These are phyloP conservation scores for Echium plantagineum DNA, from an alignment of 257 asterid genomes.

Conservation along the genomic window DNA sequence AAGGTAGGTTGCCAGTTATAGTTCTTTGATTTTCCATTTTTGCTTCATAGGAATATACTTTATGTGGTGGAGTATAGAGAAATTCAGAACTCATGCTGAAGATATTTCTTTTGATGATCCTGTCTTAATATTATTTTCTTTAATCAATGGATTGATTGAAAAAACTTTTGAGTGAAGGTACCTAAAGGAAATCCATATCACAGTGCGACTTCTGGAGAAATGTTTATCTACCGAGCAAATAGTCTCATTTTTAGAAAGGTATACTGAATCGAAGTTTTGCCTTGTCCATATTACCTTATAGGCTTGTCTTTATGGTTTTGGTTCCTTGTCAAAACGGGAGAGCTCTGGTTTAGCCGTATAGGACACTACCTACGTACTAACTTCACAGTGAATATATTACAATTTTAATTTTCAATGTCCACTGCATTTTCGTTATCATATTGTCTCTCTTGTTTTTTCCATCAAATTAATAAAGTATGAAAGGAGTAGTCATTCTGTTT, in stretches of 20 bases:
- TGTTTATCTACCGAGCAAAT: slow-evolving; percentile 84
- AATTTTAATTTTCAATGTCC: no score
- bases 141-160: slow-evolving; percentile 11
- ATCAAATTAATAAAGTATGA: no score
- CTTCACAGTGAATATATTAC: no score
- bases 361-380: no score
- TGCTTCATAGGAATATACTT: no score
- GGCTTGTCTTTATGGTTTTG: no score
- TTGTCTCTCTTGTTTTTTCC: no score
- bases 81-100: background rate
- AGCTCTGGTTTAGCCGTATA: no score
- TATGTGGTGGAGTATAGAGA: no score
- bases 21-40: background rate
- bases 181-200: slow-evolving; percentile 98
- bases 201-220: slow-evolving; percentile 99
- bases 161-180: slow-evolving; percentile 32
- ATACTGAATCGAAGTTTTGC: slow-evolving; percentile 12
- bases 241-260: slow-evolving; percentile 87
- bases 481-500: no score
- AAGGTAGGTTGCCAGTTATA: slow-evolving; percentile 39
- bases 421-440: no score
- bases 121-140: slow-evolving; percentile 1
- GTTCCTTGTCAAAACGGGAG: no score
- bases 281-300: background rate
- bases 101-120: background rate